Percentiles rank a stretch among this genome's conserved stretches.
phyloP scores from a whole-genome alignment of 1,284 basidiomycete genomes.

The Cryptococcus wingfieldii region DNA sequence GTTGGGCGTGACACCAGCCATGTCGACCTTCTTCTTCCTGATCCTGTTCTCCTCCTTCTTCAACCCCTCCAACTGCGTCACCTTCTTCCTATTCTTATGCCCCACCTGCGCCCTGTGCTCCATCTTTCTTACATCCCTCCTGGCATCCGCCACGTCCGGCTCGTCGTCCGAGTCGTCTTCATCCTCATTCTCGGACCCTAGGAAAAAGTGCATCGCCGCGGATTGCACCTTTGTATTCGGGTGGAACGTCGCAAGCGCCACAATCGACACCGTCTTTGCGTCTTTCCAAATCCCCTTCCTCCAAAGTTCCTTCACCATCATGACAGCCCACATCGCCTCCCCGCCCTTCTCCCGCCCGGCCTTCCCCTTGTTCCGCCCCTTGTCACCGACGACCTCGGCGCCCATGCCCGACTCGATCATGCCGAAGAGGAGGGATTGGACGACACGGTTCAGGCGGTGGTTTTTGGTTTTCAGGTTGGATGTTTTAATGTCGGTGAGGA shows the following conservation, averaged over 20 bases:
- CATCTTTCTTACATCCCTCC: conserved; percentile 63
- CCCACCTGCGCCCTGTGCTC: conserved; percentile 82
- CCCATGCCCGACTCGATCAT: conserved; percentile 92
- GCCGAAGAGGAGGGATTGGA: conserved; percentile 91
- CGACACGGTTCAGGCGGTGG: conserved; percentile 91
- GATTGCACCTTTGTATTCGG: conserved; percentile 92
- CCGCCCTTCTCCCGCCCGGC: conserved; percentile 58
- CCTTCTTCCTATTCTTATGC: conserved; percentile 81
- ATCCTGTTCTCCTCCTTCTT: conserved; percentile 62
- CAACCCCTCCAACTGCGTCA: conserved; percentile 56
- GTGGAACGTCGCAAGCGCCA: conserved; percentile 89
- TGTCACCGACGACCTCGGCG: conserved; percentile 71
- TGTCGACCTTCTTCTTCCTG: conserved; percentile 49
- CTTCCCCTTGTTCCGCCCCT: conserved; percentile 54
- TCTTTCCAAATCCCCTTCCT: conserved; percentile 91
- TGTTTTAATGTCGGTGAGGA: conserved; percentile 89
- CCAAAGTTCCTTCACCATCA: conserved; percentile 92
- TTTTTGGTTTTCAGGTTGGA: conserved; percentile 88
- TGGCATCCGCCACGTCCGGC: conserved; percentile 60
- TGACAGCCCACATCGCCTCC: conserved; percentile 97
- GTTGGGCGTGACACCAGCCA: conserved; percentile 59
- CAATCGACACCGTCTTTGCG: conserved; percentile 87
- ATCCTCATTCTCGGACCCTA: conserved; percentile 71
- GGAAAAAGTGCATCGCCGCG: conserved; percentile 95
- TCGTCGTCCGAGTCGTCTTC: conserved; percentile 67